Base-by-base conservation (phyloP, 768 basidiomycete species). In the Punctularia strigosozonata region DNA sequence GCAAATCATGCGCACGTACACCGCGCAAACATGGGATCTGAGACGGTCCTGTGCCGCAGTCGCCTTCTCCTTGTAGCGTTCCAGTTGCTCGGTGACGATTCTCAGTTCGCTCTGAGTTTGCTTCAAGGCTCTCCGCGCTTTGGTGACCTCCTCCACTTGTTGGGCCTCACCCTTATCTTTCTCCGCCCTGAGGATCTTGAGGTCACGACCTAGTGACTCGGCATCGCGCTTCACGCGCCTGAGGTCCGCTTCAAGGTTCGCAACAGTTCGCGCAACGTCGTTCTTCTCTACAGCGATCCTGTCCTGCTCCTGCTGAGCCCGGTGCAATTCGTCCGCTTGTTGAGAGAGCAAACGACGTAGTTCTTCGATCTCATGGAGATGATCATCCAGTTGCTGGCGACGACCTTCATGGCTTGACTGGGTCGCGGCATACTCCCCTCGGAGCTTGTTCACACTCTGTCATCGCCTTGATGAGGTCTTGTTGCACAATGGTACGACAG, bases 201-300 rank as follows among this genome's bases (percentile, higher is more conserved):
- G 56, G 55, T 92, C 88, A 14, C 71, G 71, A 14, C 85, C 84
- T 50, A 90, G 81, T 5, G 68, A 69, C 45, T 84, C 80, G 0
- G 86, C 87, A 43, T 88, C 82, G 36, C 69, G 66, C 40, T 75
- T 70, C 14, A 94, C 83, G 6, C 83, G 76, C 41, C 64, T 64
- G 18, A 94, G 66, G 52, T 92, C 88, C 4, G 71, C 63, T 49
- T 90, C 80, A 23, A 92, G 66, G 0, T 53, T 55, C 4, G 72
- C 68, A n/a, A 90, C 77, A 3, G 73, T 80, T 30, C 64, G 66
- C 1, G 73, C 69, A 41, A 88, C 74, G 44, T 77, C 75, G 36
- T 58, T 71, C 53, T 77, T 80, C 62, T 80, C 83, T 2, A 65
- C 61, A 15, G 62, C 63, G 43, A 77, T 68, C 31, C 70, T 73